Conservation (phyloP, 257 asterid species). For the Verbascum thapsus region DNA sequence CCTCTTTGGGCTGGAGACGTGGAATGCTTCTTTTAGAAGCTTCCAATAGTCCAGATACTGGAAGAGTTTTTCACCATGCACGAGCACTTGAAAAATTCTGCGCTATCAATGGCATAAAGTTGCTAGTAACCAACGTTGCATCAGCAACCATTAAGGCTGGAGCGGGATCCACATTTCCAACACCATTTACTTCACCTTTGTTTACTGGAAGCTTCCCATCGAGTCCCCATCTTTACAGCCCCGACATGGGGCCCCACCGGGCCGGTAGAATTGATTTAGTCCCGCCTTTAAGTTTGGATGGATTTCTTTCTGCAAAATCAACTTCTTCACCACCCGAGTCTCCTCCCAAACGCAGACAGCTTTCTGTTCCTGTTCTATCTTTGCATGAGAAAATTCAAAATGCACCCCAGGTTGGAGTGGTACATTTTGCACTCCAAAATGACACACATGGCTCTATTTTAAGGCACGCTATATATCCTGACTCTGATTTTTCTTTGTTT, state of each 20-base stretch:
- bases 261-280: constrained; percentile 78
- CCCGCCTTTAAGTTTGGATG: constrained; percentile 95
- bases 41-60: constrained; percentile 95
- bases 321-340: constrained; percentile 79
- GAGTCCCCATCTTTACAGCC: constrained; percentile 80
- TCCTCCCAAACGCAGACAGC: constrained; percentile 74
- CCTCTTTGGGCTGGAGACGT: constrained; percentile 94
- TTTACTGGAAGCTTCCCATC: constrained; percentile 98
- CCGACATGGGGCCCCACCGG: constrained; percentile 74
- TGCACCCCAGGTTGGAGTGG: constrained; percentile 88
- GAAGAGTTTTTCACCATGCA: constrained; percentile 85
- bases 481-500: constrained; percentile 1
- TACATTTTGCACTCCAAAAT: constrained; percentile 94
- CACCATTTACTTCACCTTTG: constrained; percentile 87
- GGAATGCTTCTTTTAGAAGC: constrained; percentile 91
- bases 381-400: constrained; percentile 82
- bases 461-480: constrained; percentile 49
- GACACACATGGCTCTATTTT: constrained; percentile 85
- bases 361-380: constrained; percentile 59
- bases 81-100: constrained; percentile 88
- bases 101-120: constrained; percentile 65
- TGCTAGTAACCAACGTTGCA: constrained; percentile 56
- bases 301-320: constrained; percentile 66
- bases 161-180: constrained; percentile 62
- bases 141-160: constrained; percentile 57